Evolutionary conservation across 768 basidiomycete species (phyloP).

Genomic region (Amanita molliuscula): DNA sequence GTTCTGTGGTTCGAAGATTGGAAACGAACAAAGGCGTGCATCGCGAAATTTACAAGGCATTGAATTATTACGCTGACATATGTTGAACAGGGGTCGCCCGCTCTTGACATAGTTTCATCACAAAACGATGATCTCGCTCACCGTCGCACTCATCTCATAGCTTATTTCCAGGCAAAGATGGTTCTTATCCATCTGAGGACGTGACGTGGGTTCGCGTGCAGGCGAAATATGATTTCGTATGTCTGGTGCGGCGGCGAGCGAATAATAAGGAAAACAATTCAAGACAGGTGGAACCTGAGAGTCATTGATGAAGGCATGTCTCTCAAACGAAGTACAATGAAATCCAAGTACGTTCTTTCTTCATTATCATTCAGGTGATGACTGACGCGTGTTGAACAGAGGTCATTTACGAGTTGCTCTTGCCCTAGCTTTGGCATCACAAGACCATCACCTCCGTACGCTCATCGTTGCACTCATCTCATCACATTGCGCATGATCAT

Average conservation of each 20-base stretch:
- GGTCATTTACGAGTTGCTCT: conserved; percentile 52
- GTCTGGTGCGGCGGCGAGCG: conserved; percentile 11
- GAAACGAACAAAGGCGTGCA: too few relatives aligned
- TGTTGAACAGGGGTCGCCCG: too few relatives aligned
- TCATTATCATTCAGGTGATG: background rate
- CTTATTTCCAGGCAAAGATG: too few relatives aligned
- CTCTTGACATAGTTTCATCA: too few relatives aligned
- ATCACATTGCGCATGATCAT: conserved; percentile 60
- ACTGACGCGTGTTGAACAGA: conserved; percentile 19
- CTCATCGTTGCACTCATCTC: conserved; percentile 58
- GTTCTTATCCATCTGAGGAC: conserved; percentile 21
- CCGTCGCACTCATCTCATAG: too few relatives aligned
- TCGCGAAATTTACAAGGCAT: too few relatives aligned
- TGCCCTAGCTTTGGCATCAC: conserved; percentile 41
- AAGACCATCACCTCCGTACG: conserved; percentile 67
- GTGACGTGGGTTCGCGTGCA: conserved; percentile 22
- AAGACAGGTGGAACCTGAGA: conserved; percentile 18
- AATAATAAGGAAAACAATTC: background rate
- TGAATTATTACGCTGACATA: too few relatives aligned
- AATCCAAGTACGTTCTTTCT: conserved; percentile 48
- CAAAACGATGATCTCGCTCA: too few relatives aligned
- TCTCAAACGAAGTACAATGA: conserved; percentile 45
- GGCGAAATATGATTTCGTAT: conserved; percentile 25
- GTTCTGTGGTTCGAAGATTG: too few relatives aligned
- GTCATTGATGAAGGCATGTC: conserved; percentile 47